phyloP scores from a whole-genome alignment of 805 yeast genomes.

The Komagataella pseudopastoris region DNA sequence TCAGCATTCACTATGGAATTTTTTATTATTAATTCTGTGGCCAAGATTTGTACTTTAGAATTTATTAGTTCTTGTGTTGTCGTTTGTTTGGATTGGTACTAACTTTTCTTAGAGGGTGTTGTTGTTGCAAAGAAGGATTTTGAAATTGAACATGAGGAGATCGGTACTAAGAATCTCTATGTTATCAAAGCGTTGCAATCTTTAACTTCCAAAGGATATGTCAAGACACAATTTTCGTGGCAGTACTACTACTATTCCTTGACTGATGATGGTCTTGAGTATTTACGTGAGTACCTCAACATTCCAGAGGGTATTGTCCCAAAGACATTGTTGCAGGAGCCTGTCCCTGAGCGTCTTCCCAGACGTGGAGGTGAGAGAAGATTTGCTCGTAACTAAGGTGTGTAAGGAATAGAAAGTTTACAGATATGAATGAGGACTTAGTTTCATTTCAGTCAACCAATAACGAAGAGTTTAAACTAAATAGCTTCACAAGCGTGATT shows the following conservation, averaged over 20 bases:
- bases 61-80: background rate
- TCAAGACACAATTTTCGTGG: conserved; percentile 99
- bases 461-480: background rate
- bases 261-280: conserved; percentile 99
- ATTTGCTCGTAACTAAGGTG: conserved; percentile 6
- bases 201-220: conserved; percentile 96
- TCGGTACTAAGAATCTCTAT: conserved; percentile 94
- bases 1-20: background rate
- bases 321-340: conserved; percentile 90
- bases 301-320: conserved; percentile 98
- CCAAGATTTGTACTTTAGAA: background rate
- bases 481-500: background rate
- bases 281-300: conserved; percentile 95
- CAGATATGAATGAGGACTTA: background rate
- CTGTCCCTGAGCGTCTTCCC: conserved; percentile 65
- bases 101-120: conserved; percentile 79
- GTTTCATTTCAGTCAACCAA: background rate
- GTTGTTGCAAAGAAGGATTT: conserved; percentile 99
- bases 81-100: conserved; percentile 14
- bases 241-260: conserved; percentile 99
- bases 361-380: conserved; percentile 45
- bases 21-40: background rate
- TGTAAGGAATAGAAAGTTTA: background rate
- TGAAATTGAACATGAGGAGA: conserved; percentile 96
- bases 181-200: conserved; percentile 99